Conservation (phyloP, 192 early-diverging fungal species). For the Cladochytrium replicatum region DNA sequence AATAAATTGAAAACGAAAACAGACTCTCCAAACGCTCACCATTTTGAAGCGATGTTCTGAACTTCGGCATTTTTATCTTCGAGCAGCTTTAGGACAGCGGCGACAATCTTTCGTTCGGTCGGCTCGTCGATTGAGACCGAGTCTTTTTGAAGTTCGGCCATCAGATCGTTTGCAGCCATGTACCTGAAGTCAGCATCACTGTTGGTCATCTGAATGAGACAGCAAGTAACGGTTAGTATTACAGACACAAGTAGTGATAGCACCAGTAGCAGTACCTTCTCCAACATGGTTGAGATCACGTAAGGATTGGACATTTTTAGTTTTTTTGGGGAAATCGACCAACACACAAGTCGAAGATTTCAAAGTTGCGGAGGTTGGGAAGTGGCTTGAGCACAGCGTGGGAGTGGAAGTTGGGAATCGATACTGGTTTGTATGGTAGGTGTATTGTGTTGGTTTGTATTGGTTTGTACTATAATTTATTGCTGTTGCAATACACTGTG, state of each 20-base stretch:
- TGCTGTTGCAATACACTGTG: too few species aligned
- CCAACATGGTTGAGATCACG: slow-evolving; percentile 55
- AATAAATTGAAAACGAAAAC: background rate
- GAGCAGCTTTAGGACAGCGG: slow-evolving; percentile 47
- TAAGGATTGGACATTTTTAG: slow-evolving; percentile 35
- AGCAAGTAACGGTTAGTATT: background rate
- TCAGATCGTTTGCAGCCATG: slow-evolving; percentile 76
- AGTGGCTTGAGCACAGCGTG: too few species aligned
- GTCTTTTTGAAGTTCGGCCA: slow-evolving; percentile 57
- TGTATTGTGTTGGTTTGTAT: too few species aligned
- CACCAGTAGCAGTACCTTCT: slow-evolving; percentile 45
- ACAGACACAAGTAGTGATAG: background rate
- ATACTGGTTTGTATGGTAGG: too few species aligned
- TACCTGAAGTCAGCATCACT: slow-evolving; percentile 75
- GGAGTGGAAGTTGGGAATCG: too few species aligned
- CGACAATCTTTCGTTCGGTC: slow-evolving; percentile 36
- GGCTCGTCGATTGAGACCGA: slow-evolving; percentile 45
- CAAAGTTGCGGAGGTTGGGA: too few species aligned
- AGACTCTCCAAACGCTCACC: slow-evolving; percentile 35
- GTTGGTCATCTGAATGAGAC: slow-evolving; percentile 27
- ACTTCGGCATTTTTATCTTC: slow-evolving; percentile 80
- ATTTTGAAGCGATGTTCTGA: slow-evolving; percentile 69
- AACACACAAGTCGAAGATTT: too few species aligned
- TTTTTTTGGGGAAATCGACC: too few species aligned
- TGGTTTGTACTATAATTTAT: too few species aligned